A percentile compares a stretch with the other conserved stretches of the same genome.
Conservation (phyloP, 179 eudicot species). For the Sideroxylon spinosum region DNA sequence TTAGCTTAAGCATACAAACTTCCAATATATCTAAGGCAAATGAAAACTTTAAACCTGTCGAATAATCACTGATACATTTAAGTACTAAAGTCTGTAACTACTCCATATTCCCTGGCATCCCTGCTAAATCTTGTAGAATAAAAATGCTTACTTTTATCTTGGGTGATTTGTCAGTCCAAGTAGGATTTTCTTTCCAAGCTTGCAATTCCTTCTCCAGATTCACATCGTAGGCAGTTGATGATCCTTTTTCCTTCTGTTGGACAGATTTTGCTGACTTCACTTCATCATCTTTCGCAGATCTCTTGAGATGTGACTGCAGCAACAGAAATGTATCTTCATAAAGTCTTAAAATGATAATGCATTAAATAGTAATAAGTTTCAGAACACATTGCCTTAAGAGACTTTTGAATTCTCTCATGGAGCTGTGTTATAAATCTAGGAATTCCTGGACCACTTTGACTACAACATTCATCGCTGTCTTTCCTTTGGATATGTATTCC, state of each 20-base stretch:
- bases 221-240: constrained; percentile 34
- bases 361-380: constrained; percentile 1
- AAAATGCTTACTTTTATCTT: constrained; percentile 46
- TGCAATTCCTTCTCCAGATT: constrained; percentile 71
- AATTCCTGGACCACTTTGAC: constrained; percentile 44
- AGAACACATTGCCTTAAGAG: constrained; percentile 41
- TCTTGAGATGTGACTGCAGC: constrained; percentile 46
- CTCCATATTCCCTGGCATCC: constrained; percentile 6
- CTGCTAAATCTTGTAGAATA: neutral
- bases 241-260: constrained; percentile 33
- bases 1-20: neutral
- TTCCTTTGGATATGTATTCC: constrained; percentile 23
- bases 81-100: neutral
- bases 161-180: constrained; percentile 61
- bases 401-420: constrained; percentile 47
- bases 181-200: constrained; percentile 83
- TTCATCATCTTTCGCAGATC: constrained; percentile 26
- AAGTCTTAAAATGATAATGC: constrained; percentile 4
- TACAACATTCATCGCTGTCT: constrained; percentile 26
- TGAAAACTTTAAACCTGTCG: neutral
- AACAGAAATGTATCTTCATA: constrained; percentile 13
- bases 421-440: constrained; percentile 43
- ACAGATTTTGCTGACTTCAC: constrained; percentile 21
- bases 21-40: neutral
- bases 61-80: neutral